Evolutionary conservation across 1,284 basidiomycete genomes (phyloP), one percentile per base, ranked within the genome.

Genomic region (Leccinum pallidistipes): DNA sequence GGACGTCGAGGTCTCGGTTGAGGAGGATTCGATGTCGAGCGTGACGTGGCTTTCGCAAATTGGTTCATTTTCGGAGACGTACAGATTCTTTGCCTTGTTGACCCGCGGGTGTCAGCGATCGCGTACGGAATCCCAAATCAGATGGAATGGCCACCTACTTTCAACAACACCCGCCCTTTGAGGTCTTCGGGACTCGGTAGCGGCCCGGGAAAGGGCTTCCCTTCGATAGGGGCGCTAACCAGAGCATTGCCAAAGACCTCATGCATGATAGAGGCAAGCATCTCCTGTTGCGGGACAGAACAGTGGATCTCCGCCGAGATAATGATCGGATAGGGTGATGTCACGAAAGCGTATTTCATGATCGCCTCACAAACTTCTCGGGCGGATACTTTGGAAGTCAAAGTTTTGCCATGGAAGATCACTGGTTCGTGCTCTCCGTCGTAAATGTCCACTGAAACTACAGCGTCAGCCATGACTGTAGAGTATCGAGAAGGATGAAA

Each of bases 231-330:
- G 0, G 82, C 83, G 40, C 80, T 81, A 27, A 97, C 80, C 11
- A 99, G 81, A 29, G 83, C 79, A 34, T 90, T 85, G 0, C 94
- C 94, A 67, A 99, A 93, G 1, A 86, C 86, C 36, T 89, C 84
- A 14, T 75, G 80, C 83, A 99, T 88, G 64, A 97, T 93, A 2
- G 79, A 72, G 0, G 89, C 95, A 31, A 98, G 82, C 71, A 83
- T 81, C 55, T 92, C 91, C 74, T 99, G 97, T 75, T 97, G 94
- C 21, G 83, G 75, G 3, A 94, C 69, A 0, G 86, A 82, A 74
- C 94, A 97, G 70, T 98, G 96, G 1, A 98, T 86, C 78, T 99
- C 97, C 18, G 95, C 90, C 10, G 94, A 97, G 64, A 99, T 90
- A 72, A 99, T 92, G 68, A 99, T 81, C 0, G 97, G 97, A 73